phyloP scores from a whole-genome alignment of 441 rosid species.

The Adansonia rubrostipa region DNA sequence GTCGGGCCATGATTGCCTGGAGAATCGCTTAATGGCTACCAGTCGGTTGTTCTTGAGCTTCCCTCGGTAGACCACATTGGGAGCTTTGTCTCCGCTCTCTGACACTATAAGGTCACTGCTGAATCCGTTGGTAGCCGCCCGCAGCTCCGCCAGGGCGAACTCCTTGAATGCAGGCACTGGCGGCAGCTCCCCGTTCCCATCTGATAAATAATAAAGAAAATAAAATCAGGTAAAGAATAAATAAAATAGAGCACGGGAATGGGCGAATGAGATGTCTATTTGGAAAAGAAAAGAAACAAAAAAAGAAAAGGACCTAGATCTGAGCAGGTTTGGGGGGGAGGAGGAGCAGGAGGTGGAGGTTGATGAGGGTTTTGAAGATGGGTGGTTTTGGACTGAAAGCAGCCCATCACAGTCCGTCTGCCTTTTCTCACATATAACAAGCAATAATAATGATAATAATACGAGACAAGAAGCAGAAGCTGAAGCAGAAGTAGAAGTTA shows the following conservation, averaged over 20 bases:
- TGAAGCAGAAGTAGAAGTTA: not conserved
- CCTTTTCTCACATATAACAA: conserved; percentile 4
- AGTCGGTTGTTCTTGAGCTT: conserved; percentile 58
- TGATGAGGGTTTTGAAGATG: conserved; percentile 56
- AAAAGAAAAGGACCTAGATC: conserved; percentile 49
- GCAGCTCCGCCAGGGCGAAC: conserved; percentile 57
- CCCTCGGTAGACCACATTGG: conserved; percentile 70
- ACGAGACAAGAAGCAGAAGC: not conserved
- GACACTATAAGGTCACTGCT: conserved; percentile 66
- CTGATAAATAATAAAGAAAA: conserved; percentile 31
- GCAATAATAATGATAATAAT: too few species aligned
- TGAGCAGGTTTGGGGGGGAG: conserved; percentile 45
- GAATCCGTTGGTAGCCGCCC: conserved; percentile 64
- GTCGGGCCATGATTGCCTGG: conserved; percentile 77
- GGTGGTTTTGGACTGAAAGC: conserved; percentile 75
- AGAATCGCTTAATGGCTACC: conserved; percentile 71
- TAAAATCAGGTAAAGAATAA: not conserved
- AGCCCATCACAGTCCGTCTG: conserved; percentile 55
- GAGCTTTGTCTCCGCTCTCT: conserved; percentile 80
- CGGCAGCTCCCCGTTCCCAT: conserved; percentile 44
- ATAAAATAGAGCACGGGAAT: not conserved
- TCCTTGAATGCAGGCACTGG: conserved; percentile 56
- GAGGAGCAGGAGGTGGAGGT: conserved; percentile 42
- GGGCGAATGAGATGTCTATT: not conserved
- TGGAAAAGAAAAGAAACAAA: not conserved